Base-by-base conservation (phyloP, 164 flowering plant species). In the Protea cynaroides region DNA sequence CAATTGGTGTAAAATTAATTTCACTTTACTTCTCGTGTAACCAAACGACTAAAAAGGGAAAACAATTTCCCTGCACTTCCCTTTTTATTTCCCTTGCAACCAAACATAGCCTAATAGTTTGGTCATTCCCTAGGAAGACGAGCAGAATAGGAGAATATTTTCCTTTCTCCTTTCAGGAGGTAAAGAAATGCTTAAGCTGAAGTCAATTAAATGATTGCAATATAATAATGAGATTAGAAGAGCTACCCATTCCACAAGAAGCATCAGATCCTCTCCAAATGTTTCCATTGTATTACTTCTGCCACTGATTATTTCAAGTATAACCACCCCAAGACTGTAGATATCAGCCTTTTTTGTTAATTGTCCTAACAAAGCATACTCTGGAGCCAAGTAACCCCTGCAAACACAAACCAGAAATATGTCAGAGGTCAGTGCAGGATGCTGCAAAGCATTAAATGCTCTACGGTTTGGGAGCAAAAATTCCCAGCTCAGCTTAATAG, bases 371-470 rank as follows among this genome's bases (percentile, higher is more conserved):
- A 79, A 59, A 12, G 90, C 90, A 76, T 89, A 89, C 69, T 92
- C 97, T 1, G 97, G 97, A 29, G 96, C 97, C 61, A 87, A 72
- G 76, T 92, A 89, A 56, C 97, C 97, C 63, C 97, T 90, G 84
- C 73, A 72, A 40, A 54, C 4, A 58, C 17, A 56, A 9, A 1
- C 52, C 7, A 15, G 52, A 14, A 49, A 49, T 49, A 18, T 15
- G 0, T 49, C 14, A 40, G 8, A 40, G 14, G 14, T 40, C 46
- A 40, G 14, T 8, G 46, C 46, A 40, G 46, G 46, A 40, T 1
- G 46, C 46, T 8, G 46, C 13, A 40, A 40, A 40, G 4, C 34
- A 29, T 5, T 29, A 29, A 29, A 3, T 29, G 34, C 34, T 29
- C 34, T 29, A 29, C 34, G 4, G 5, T 29, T 29, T 2, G 34